Percentiles rank a stretch among this genome's conserved stretches.
Evolutionary conservation across 305 asterid species (phyloP).

Genomic region (Fraxinus baroniana): DNA sequence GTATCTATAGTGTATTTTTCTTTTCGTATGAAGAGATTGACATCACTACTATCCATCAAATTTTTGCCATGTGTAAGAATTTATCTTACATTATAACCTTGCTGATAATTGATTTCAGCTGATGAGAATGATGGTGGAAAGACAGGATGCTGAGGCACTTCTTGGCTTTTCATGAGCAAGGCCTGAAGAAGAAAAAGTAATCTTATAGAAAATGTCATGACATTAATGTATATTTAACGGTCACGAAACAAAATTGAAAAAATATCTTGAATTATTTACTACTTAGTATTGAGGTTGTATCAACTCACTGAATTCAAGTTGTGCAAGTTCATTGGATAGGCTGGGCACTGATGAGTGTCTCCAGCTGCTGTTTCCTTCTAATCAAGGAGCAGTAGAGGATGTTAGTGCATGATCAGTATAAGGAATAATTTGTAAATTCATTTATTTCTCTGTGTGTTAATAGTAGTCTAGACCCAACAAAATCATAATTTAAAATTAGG

Average conservation of each 20-base stretch:
- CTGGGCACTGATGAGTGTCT: not conserved
- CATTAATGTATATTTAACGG: not conserved
- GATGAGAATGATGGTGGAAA: not conserved
- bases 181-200: slow-evolving; percentile 8
- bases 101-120: slow-evolving; percentile 3
- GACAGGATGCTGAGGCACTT: slow-evolving; percentile 5
- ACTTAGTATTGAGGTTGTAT: not conserved
- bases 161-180: slow-evolving; percentile 10
- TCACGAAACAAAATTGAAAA: not conserved
- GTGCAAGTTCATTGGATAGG: not conserved
- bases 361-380: not conserved
- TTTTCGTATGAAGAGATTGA: not conserved
- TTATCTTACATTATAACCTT: slow-evolving; percentile 12
- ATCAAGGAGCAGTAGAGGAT: not conserved
- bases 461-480: not conserved
- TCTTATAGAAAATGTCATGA: not conserved
- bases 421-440: not conserved
- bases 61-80: not conserved
- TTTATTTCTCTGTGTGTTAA: not conserved
- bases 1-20: not conserved
- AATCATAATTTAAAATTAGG: not conserved
- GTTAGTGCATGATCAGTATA: not conserved
- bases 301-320: not conserved
- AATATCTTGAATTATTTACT: not conserved
- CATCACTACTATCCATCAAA: not conserved